A percentile compares a stretch with the other conserved stretches of the same genome.
These are phyloP conservation scores for Phytopythium vexans DNA, from an alignment of 352 stramenopile species.

Conservation along the genomic window DNA sequence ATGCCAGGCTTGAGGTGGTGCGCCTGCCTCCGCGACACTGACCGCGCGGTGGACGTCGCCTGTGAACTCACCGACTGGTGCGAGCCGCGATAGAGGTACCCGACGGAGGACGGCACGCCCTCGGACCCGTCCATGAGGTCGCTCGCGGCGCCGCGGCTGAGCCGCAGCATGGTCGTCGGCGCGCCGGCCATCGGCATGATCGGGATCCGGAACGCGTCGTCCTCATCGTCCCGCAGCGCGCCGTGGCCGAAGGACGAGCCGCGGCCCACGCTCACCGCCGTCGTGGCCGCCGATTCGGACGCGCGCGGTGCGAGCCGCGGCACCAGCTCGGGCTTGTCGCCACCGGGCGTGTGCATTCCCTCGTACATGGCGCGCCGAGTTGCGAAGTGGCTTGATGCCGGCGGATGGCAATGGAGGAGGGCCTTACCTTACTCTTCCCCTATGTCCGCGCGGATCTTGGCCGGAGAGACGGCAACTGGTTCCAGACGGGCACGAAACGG, in stretches of 20 bases:
- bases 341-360: constrained; percentile 24
- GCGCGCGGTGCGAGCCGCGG: constrained; percentile 13
- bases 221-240: constrained; percentile 19
- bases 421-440: too few relatives aligned
- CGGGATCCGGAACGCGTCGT: constrained; percentile 23
- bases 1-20: background rate
- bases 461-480: too few relatives aligned
- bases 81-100: constrained; percentile 6
- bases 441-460: too few relatives aligned
- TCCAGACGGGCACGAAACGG: too few relatives aligned
- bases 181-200: constrained; percentile 21
- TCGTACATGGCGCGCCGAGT: constrained; percentile 23
- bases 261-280: constrained; percentile 11
- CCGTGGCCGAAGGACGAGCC: constrained; percentile 19
- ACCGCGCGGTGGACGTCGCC: constrained; percentile 2
- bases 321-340: constrained; percentile 12
- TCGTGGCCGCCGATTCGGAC: constrained; percentile 26
- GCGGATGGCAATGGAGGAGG: too few relatives aligned
- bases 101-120: too few relatives aligned
- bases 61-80: constrained; percentile 21
- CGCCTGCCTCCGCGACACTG: background rate
- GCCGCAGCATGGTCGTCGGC: constrained; percentile 14
- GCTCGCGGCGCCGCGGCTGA: constrained; percentile 9
- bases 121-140: constrained; percentile 12
- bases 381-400: constrained; percentile 1